Base-by-base conservation (phyloP, 768 basidiomycete species). In the Tulasnella sp. region DNA sequence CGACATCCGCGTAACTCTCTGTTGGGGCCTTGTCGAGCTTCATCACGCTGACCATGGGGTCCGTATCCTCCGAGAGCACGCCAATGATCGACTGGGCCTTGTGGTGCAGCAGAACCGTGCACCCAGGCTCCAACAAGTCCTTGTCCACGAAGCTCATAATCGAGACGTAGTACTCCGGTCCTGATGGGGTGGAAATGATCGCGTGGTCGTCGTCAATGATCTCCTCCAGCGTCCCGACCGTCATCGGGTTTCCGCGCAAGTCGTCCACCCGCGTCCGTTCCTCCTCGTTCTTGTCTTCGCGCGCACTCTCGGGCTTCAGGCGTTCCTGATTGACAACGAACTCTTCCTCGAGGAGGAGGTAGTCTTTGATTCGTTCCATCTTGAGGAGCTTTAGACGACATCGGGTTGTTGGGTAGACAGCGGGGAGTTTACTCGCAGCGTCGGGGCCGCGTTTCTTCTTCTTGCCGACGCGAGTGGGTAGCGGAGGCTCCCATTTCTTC, bases 91-190 rank as follows among this genome's bases (percentile, higher is more conserved):
- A 86, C 76, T 95, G 92, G 19, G 89, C 92, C 86, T 97, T 97
- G 84, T 99, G 95, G 77, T 99, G 96, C 39, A 98, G 82, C 35
- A 99, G 81, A 2, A 99, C 95, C 72, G 94, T 89, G 79, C 97
- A 98, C 1, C 94, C 93, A 5, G 97, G 97, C 79, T 99, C 97
- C 67, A 99, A 84, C 40, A 95, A 83, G 78, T 98, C 96, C 82
- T 98, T 98, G 89, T 98, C 95, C 77, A 98, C 95, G 78, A 94
- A 95, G 73, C 90, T 92, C 92, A 97, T 93, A 79, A 98, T 97
- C 29, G 94, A 90, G 75, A 98, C 95, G 80, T 98, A 98, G 80
- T 89, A 94, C 79, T 98, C 97, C 32, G 96, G 95, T 1, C 96
- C 95, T 44, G 91, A 92, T 29, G 94, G 88, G 9, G 94, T 92